Evolutionary conservation across 148 eudicot species (phyloP), one percentile per base, ranked within the genome.

Genomic region (Bassia scoparia): DNA sequence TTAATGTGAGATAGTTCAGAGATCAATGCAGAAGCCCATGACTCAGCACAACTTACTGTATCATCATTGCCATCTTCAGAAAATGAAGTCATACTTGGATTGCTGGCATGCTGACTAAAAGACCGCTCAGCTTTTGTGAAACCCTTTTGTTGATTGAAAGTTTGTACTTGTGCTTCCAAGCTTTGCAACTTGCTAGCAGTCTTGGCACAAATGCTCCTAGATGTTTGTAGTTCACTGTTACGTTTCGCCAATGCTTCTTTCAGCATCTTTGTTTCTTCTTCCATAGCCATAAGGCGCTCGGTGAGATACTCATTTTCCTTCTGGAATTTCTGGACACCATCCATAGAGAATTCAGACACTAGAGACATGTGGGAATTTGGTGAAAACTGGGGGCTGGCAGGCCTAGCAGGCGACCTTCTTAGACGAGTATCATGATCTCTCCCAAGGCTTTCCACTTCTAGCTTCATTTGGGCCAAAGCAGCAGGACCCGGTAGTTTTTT

Each of bases 401-500:
- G 93, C 71, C 81, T 89, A 69, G 72, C 84, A 48, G 96, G 89
- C 77, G 97, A 95, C 81, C 90, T 84, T 81, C 87, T 87, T 21
- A 74, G 29, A 30, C 90, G 86, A 67, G 83, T 79, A 26, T 90
- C 96, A 72, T 85, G 86, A 73, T 90, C 96, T 37, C 93, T 75
- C 46, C 99, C 99, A 72, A 92, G 68, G 78, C 81, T 96, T 59
- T 92, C 96, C 43, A 96, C 99, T 85, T 96, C 99, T 23, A 89
- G 81, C 84, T 90, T 96, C 99, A 96, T 96, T 79, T 96, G 99
- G 38, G 99, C 99, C 67, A 92, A 68, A 16, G 99, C 99, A 64
- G 99, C 99, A 38, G 99, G 97, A 61, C 99, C 97, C 18, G 99
- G 99, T 73, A 96, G 83, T 78, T 92, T 96, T 86, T 96, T 96